A percentile compares a stretch with the other conserved stretches of the same genome.
Evolutionary conservation across 169 alveolate species (phyloP).

Genomic region (Plasmodium falciparum): DNA sequence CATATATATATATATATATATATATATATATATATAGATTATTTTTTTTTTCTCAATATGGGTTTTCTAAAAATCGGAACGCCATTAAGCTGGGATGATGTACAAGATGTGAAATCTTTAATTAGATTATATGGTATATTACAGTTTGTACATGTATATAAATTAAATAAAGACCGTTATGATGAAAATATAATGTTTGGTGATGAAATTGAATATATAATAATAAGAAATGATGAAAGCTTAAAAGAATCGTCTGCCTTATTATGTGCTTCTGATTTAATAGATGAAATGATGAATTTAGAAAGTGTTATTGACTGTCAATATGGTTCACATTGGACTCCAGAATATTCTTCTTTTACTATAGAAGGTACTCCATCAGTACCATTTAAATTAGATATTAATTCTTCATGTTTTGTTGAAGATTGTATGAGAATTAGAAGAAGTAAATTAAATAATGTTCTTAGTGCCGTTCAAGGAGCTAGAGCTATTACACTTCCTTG

Average conservation of each 20-base stretch:
- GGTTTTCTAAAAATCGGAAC: slow-evolving; percentile 74
- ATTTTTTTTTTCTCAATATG: slow-evolving; percentile 5
- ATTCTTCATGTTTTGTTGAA: slow-evolving; percentile 63
- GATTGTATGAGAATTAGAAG: slow-evolving; percentile 67
- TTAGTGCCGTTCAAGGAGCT: slow-evolving; percentile 35
- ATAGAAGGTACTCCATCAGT: slow-evolving; percentile 83
- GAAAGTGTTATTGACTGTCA: slow-evolving; percentile 63
- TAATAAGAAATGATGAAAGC: slow-evolving; percentile 65
- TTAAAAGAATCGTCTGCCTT: slow-evolving; percentile 71
- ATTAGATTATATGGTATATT: slow-evolving; percentile 76
- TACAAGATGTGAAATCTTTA: slow-evolving; percentile 40
- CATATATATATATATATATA: too few species aligned
- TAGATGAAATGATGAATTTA: slow-evolving; percentile 72
- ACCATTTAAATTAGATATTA: slow-evolving; percentile 78
- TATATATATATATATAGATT: too few species aligned
- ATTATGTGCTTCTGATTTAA: slow-evolving; percentile 79
- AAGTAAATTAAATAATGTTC: slow-evolving; percentile 71
- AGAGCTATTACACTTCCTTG: slow-evolving; percentile 75
- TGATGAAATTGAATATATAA: slow-evolving; percentile 80
- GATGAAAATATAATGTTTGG: slow-evolving; percentile 82
- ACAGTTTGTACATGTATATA: slow-evolving; percentile 78
- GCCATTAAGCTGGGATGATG: slow-evolving; percentile 77
- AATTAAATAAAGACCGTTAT: slow-evolving; percentile 72
- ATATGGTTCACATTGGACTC: slow-evolving; percentile 78
- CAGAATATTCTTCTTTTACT: slow-evolving; percentile 85